Base-by-base conservation (phyloP, 495 filamentous ascomycete genomes). In the Coniosporium apollinis region DNA sequence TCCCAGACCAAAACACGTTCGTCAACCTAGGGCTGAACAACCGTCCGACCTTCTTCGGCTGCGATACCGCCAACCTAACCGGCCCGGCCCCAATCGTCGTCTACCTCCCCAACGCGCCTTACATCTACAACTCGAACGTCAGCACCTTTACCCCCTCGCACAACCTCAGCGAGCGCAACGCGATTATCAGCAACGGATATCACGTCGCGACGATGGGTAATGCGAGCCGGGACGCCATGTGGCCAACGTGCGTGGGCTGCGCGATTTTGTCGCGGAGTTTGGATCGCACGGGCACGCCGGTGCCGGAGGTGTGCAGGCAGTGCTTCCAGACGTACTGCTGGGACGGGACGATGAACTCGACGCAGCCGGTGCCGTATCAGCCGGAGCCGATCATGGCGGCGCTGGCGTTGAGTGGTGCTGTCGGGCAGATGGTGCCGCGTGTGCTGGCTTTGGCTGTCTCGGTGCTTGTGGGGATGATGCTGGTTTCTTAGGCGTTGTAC, bases 11-110 rank as follows among this genome's bases (percentile, higher is more conserved):
- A 33, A 76, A 82, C 58, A 92, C 84, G 8, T 92, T 96, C 54
- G 58, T 94, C 44, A 84, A 89, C 57, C 68, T 80, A 0, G 79
- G 79, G 17, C 64, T 94, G 8, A 96, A 94, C 68, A 71, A 59
- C 36, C 72, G 69, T 3, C 89, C 87, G 0, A 82, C 84, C 5
- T 94, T 96, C 64, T 96, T 96, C 58, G 87, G 87, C 39, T 96
- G 87, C 62, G 59, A 86, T 58, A 63, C 61, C 28, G 55, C 60
- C 38, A 91, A 92, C 56, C 64, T 74, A 32, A 69, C 74, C 3
- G 38, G 47, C 39, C 42, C 46, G 0, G 59, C 76, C 0, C 87
- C 87, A 0, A 46, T 94, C 21, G 55, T 96, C 41, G 80, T 96
- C 40, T 96, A 94, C 56, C 45, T 96, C n/a, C 80, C 87, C 34